These are phyloP conservation scores for Kodamaea suecica DNA, from an alignment of 1,139 yeast genomes.

Conservation along the genomic window DNA sequence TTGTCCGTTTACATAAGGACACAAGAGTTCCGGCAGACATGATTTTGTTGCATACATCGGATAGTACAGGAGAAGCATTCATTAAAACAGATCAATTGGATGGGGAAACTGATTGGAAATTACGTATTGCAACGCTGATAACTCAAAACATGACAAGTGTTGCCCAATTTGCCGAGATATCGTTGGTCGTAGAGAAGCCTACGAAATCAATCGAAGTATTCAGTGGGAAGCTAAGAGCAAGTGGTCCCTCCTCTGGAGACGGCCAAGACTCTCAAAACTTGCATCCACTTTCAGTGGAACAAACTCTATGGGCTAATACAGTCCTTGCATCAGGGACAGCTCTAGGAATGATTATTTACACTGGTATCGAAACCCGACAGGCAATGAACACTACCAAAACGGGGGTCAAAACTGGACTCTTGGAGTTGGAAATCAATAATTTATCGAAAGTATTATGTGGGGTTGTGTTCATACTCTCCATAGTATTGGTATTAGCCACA, in stretches of 20 bases:
- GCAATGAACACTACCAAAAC: constrained; percentile 87
- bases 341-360: constrained; percentile 81
- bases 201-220: constrained; percentile 80
- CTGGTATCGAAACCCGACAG: constrained; percentile 92
- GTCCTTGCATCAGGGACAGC: constrained; percentile 93
- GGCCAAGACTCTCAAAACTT: too few relatives aligned
- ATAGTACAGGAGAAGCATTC: constrained; percentile 80
- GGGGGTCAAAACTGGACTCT: constrained; percentile 85
- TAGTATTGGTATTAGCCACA: constrained; percentile 72
- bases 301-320: constrained; percentile 97
- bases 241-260: too few relatives aligned
- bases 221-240: constrained; percentile 70
- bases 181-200: constrained; percentile 71
- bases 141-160: constrained; percentile 60
- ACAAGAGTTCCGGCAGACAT: constrained; percentile 91
- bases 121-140: constrained; percentile 68
- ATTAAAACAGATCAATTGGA: constrained; percentile 96
- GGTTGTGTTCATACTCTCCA: constrained; percentile 76
- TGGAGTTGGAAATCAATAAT: constrained; percentile 87
- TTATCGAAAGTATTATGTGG: constrained; percentile 85
- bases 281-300: constrained; percentile 77
- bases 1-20: constrained; percentile 78
- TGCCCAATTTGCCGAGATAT: constrained; percentile 37
- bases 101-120: constrained; percentile 99
- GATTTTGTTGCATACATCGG: constrained; percentile 80